Evolutionary conservation across 768 basidiomycete genomes (phyloP).

Genomic region (Naganishia randhawae): DNA sequence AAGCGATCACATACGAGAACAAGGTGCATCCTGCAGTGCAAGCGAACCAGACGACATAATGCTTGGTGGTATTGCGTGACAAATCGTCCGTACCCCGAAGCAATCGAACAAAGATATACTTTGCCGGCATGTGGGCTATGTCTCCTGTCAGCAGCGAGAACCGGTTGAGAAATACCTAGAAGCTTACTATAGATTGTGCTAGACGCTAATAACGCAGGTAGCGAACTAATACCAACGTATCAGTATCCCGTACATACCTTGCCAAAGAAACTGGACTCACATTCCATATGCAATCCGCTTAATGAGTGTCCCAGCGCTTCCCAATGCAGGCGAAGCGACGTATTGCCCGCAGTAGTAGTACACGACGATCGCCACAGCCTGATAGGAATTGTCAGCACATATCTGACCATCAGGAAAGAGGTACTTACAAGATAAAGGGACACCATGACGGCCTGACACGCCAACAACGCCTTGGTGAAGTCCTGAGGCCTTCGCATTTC

Average conservation of each 20-base stretch:
- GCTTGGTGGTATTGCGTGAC: conserved; percentile 20
- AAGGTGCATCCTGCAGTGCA: conserved; percentile 32
- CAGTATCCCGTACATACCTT: conserved; percentile 17
- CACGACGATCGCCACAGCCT: conserved; percentile 23
- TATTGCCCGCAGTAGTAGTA: conserved; percentile 39
- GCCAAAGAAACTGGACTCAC: neutral
- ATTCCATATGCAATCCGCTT: conserved; percentile 41
- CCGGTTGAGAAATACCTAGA: too few species aligned
- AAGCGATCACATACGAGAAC: conserved; percentile 35
- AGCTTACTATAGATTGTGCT: conserved; percentile 24
- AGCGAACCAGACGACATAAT: conserved; percentile 26
- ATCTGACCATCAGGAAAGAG: too few species aligned
- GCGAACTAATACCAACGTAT: conserved; percentile 37
- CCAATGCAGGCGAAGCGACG: conserved; percentile 48
- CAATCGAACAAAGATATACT: conserved; percentile 29
- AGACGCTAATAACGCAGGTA: conserved; percentile 35
- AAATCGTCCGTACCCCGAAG: conserved; percentile 25
- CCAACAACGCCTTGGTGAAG: conserved; percentile 45
- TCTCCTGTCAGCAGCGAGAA: neutral
- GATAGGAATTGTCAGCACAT: neutral
- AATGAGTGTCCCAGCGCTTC: conserved; percentile 42
- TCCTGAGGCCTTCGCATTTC: conserved; percentile 50
- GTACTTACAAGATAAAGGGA: conserved; percentile 26
- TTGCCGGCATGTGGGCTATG: conserved; percentile 5
- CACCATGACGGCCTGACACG: conserved; percentile 31